phyloP scores from a whole-genome alignment of 2,329 filamentous ascomycete genomes.

The Xylaria sp. region DNA sequence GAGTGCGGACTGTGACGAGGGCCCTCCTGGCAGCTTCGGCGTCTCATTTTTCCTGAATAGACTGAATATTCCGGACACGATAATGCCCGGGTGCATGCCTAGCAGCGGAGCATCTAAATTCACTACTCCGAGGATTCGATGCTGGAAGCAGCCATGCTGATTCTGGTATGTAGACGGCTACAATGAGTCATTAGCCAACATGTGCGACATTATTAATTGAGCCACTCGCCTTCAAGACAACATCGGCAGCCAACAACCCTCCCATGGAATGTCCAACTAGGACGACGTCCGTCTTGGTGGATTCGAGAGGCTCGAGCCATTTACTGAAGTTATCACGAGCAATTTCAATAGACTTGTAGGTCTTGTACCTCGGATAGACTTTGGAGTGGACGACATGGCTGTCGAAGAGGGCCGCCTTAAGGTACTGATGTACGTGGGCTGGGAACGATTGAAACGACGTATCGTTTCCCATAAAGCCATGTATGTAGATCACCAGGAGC shows the following conservation, averaged over 20 bases:
- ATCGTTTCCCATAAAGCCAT: constrained; percentile 91
- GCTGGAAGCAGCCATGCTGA: constrained; percentile 63
- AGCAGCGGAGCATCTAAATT: constrained; percentile 89
- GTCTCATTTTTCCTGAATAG: constrained; percentile 68
- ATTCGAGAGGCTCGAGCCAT: constrained; percentile 84
- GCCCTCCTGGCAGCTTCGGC: constrained; percentile 42
- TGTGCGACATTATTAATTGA: constrained; percentile 35
- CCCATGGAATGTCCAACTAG: constrained; percentile 92
- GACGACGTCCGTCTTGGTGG: constrained; percentile 78
- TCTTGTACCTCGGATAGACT: constrained; percentile 83
- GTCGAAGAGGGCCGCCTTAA: constrained; percentile 73
- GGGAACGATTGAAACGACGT: constrained; percentile 90
- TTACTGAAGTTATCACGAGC: constrained; percentile 84
- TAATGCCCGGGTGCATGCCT: constrained; percentile 88
- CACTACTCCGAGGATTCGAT: constrained; percentile 82
- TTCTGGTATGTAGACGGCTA: constrained; percentile 43
- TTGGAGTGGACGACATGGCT: constrained; percentile 88
- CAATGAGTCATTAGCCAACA: constrained; percentile 31
- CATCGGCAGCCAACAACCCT: constrained; percentile 82
- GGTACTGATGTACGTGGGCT: constrained; percentile 82
- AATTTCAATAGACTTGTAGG: constrained; percentile 75
- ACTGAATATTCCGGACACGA: constrained; percentile 83
- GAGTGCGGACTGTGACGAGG: constrained; percentile 33
- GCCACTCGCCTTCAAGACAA: constrained; percentile 70
- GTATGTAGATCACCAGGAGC: constrained; percentile 83